A percentile compares a stretch with the other conserved stretches of the same genome.
These are phyloP conservation scores for Boletus reticulatus DNA, from an alignment of 768 basidiomycete genomes.

Conservation along the genomic window DNA sequence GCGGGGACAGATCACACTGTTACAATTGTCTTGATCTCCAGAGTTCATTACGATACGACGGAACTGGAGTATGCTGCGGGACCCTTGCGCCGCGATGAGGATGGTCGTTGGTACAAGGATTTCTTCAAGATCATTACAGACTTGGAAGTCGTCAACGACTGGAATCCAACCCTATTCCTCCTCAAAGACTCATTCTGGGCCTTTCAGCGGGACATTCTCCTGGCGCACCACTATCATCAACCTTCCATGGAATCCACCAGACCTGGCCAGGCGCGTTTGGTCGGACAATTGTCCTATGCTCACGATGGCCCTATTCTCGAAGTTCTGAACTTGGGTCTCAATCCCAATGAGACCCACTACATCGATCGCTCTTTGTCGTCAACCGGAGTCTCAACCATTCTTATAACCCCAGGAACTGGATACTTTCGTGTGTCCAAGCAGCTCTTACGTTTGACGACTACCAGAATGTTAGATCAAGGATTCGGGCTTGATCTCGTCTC, in stretches of 20 bases:
- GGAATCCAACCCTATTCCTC: slow-evolving; percentile 82
- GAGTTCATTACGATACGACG: slow-evolving; percentile 82
- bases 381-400: slow-evolving; percentile 78
- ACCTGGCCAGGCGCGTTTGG: slow-evolving; percentile 56
- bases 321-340: slow-evolving; percentile 88
- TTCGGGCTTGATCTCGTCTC: slow-evolving; percentile 86
- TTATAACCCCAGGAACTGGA: slow-evolving; percentile 92
- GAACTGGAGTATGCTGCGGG: slow-evolving; percentile 84
- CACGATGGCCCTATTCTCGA: slow-evolving; percentile 96
- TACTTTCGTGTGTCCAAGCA: slow-evolving; percentile 92
- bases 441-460: slow-evolving; percentile 87
- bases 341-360: slow-evolving; percentile 92
- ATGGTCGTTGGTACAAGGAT: slow-evolving; percentile 86
- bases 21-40: slow-evolving; percentile 91
- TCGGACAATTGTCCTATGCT: slow-evolving; percentile 79
- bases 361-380: slow-evolving; percentile 91
- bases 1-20: slow-evolving; percentile 89
- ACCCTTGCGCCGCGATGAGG: slow-evolving; percentile 72
- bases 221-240: slow-evolving; percentile 87
- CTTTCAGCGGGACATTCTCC: slow-evolving; percentile 87
- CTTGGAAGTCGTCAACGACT: slow-evolving; percentile 82
- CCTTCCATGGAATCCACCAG: slow-evolving; percentile 49
- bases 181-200: slow-evolving; percentile 89
- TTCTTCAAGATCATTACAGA: slow-evolving; percentile 96
- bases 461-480: slow-evolving; percentile 91